Base-by-base conservation (phyloP, 169 alveolate genomes). In the Eimeria tenella region DNA sequence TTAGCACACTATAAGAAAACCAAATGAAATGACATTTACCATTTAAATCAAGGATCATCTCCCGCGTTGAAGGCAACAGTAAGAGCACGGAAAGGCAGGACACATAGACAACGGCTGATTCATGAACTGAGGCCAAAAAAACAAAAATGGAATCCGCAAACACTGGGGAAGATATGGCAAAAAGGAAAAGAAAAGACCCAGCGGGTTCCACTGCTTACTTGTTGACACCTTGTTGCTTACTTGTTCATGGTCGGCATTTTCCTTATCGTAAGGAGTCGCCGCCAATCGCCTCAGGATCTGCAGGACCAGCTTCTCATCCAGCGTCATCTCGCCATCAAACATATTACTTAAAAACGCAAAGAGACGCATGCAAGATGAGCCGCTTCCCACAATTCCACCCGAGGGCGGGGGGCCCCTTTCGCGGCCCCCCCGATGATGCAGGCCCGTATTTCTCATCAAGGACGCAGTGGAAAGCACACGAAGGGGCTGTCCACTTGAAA, bases 291-390 rank as follows among this genome's bases (percentile, higher is more conserved):
- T 4, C 8, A 81, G 73, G 55, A 53, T 21, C 74, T 56, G 89
- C 73, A 81, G 60, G 19, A 52, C 73, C 55, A 81, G 73, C 74
- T 81, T 56, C 56, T 81, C 89, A 53, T 81, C 74, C 19, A 56
- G 19, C 10, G 65, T 81, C 89, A 81, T 5, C 9, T 81, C 89
- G 53, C 89, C 89, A 81, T 81, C 73, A 19, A 81, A 81, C 15
- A 81, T 23, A 56, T 81, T 81, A 13, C 60, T 81, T 23, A 81
- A 7, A 56, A 81, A 81, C 5, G 89, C 62, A 81, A 81, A 56
- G n/a, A 52, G 19, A 5, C 89, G 55, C 55, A 81, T 15, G 42
- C 89, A 81, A 63, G 89, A 81, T 4, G 89, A 52, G 89, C 73
- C 19, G 8, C 42, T 53, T 71, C 89, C 89, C 19, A 25, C 70